Percentiles rank a stretch among this genome's conserved stretches.
These are phyloP conservation scores for Westerdykella aurantiaca DNA, from an alignment of 2,329 filamentous ascomycete genomes.

Conservation along the genomic window DNA sequence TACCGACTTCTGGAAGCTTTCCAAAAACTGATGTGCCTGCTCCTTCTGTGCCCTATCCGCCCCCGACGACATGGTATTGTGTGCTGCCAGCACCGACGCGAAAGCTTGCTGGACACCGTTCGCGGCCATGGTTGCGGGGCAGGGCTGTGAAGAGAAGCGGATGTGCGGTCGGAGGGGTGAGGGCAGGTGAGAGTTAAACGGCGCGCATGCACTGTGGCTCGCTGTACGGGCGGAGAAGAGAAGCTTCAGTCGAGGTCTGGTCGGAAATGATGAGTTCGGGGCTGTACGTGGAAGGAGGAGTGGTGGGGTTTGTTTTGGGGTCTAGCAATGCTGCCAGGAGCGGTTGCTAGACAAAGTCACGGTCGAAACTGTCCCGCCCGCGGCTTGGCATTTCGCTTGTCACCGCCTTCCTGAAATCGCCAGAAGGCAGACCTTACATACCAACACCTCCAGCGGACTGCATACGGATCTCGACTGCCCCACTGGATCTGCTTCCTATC, in stretches of 20 bases:
- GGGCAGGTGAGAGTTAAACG: constrained; percentile 19
- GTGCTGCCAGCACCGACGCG: constrained; percentile 77
- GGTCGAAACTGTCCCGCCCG: neutral
- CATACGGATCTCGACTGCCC: too few relatives aligned
- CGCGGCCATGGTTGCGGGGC: constrained; percentile 55
- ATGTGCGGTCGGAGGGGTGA: constrained; percentile 21
- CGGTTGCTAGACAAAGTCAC: constrained; percentile 18
- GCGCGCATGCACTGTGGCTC: constrained; percentile 16
- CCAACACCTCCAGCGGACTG: neutral
- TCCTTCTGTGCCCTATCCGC: constrained; percentile 77
- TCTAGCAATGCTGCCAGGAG: constrained; percentile 16
- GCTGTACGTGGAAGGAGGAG: neutral
- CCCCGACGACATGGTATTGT: constrained; percentile 84
- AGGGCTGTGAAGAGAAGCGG: constrained; percentile 14
- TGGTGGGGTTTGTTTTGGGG: constrained; percentile 5
- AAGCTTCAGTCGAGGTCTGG: too few relatives aligned
- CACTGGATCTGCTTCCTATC: too few relatives aligned
- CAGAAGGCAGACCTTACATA: neutral
- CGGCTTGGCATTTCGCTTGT: constrained; percentile 11
- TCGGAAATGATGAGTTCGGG: too few relatives aligned
- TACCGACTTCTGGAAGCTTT: constrained; percentile 97
- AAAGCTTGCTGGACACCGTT: constrained; percentile 66
- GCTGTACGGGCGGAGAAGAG: constrained; percentile 1
- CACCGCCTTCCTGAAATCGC: constrained; percentile 12
- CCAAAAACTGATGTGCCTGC: constrained; percentile 83